These are phyloP conservation scores for Backusella liffmaniae DNA, from an alignment of 192 early-diverging fungal genomes.

Conservation along the genomic window DNA sequence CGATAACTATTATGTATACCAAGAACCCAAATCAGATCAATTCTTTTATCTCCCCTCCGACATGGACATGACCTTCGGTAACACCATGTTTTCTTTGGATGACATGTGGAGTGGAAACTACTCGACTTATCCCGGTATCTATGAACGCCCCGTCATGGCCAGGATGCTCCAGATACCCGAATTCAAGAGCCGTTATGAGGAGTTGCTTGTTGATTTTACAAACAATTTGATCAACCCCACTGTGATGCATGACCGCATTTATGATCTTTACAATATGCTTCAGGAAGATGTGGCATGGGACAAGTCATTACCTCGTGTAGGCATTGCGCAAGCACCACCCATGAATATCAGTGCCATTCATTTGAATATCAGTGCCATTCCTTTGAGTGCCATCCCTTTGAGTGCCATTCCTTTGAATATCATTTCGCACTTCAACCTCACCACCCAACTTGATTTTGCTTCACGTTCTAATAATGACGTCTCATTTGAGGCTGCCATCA, in stretches of 20 bases:
- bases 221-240: not conserved
- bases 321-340: not conserved
- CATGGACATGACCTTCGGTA: constrained; percentile 19
- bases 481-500: constrained; percentile 15
- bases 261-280: not conserved
- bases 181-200: not conserved
- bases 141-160: not conserved
- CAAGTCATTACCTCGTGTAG: not conserved
- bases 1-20: constrained; percentile 23
- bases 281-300: constrained; percentile 3
- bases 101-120: constrained; percentile 6
- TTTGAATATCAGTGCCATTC: too few relatives aligned
- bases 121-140: not conserved
- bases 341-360: too few relatives aligned
- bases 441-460: not conserved
- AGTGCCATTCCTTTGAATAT: too few relatives aligned
- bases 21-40: not conserved
- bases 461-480: not conserved
- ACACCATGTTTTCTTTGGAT: not conserved
- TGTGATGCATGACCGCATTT: not conserved
- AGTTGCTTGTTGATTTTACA: not conserved
- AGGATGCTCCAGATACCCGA: not conserved
- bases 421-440: not conserved
- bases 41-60: constrained; percentile 21
- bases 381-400: too few relatives aligned